Percentiles rank a stretch among this genome's conserved stretches.
Evolutionary conservation across 257 asterid genomes (phyloP).

Genomic region (Ilex asprella): DNA sequence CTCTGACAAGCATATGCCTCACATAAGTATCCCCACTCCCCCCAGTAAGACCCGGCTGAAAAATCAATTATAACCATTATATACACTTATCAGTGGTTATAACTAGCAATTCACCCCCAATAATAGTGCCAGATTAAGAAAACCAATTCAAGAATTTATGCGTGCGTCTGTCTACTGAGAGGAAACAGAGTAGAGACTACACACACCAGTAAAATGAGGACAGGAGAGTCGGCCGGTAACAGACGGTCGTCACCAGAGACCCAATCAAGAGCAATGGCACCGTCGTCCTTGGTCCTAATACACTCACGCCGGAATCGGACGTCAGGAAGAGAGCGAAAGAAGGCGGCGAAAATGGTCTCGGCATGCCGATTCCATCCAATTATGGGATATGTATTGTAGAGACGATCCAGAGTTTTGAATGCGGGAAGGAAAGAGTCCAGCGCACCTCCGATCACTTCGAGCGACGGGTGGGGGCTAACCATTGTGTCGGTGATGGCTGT

Average conservation of each 20-base stretch:
- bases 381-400: constrained; percentile 58
- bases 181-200: no score
- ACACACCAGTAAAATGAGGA: constrained; percentile 80
- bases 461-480: constrained; percentile 47
- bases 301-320: constrained; percentile 76
- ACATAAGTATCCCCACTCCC: constrained; percentile 83
- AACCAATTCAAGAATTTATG: neutral
- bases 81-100: neutral
- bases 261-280: constrained; percentile 86
- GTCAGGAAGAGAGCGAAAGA: constrained; percentile 65
- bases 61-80: constrained; percentile 13
- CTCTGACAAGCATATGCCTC: constrained; percentile 82
- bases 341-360: constrained; percentile 86
- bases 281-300: constrained; percentile 73
- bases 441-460: constrained; percentile 79
- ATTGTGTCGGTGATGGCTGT: constrained; percentile 20
- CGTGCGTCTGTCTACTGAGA: no score
- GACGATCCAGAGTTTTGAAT: constrained; percentile 44
- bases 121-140: neutral
- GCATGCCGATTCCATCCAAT: constrained; percentile 62
- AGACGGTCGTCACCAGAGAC: constrained; percentile 50
- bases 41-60: constrained; percentile 99
- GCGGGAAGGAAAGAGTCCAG: constrained; percentile 56
- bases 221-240: constrained; percentile 54
- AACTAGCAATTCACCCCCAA: no score